These are phyloP conservation scores for Trichoderma sp. DNA, from an alignment of 2,329 filamentous ascomycete genomes.

Conservation along the genomic window DNA sequence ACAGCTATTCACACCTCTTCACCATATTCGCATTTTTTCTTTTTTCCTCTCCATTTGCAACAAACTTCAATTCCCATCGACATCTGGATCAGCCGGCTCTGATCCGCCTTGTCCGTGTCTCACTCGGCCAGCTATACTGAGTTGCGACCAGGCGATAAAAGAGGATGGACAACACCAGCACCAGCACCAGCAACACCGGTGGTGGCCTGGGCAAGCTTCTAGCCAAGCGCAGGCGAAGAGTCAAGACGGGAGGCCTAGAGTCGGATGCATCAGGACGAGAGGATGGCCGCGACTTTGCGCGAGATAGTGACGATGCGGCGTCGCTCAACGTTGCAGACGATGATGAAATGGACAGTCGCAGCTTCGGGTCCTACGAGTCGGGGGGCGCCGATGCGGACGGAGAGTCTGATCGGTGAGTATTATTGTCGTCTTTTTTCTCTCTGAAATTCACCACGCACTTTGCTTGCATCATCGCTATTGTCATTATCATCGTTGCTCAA, in stretches of 20 bases:
- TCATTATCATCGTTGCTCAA: not conserved
- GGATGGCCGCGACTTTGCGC: constrained; percentile 17
- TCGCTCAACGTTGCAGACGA: constrained; percentile 36
- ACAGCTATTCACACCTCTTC: not conserved
- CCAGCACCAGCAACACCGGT: constrained; percentile 19
- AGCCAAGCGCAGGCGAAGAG: constrained; percentile 51
- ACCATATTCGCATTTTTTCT: not conserved
- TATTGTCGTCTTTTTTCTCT: not conserved
- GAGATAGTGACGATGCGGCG: constrained; percentile 36
- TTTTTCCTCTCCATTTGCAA: not conserved
- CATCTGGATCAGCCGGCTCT: not conserved
- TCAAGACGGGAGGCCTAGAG: constrained; percentile 46
- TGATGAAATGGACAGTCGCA: constrained; percentile 36
- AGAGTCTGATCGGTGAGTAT: constrained; percentile 31
- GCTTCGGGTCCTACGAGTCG: constrained; percentile 39
- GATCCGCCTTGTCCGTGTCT: not conserved
- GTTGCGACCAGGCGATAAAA: not conserved
- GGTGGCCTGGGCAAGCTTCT: constrained; percentile 53
- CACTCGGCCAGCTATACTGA: not conserved
- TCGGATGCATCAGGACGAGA: constrained; percentile 31
- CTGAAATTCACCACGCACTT: not conserved
- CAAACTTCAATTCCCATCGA: not conserved
- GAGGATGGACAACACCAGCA: constrained; percentile 21
- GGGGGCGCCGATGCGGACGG: constrained; percentile 37
- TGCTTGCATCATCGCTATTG: not conserved